Evolutionary conservation across 1,284 basidiomycete species (phyloP).

Genomic region (Malassezia dermatis): DNA sequence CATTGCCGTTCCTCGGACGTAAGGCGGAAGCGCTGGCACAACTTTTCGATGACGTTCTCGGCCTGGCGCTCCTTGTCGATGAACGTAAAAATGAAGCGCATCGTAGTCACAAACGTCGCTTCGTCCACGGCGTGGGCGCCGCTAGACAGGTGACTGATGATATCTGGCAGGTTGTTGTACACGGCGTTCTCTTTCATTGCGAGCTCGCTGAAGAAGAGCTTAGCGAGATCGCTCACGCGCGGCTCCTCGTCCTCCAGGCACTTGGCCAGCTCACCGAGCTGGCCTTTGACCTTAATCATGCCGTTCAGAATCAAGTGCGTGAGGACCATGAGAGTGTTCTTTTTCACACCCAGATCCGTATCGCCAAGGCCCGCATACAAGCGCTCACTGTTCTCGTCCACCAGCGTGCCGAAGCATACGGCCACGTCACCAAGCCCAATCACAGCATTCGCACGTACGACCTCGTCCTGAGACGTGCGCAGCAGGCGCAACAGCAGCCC

Average conservation of each 20-base stretch:
- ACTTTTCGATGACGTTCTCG: slow-evolving; percentile 47
- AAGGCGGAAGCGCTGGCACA: slow-evolving; percentile 60
- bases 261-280: slow-evolving; percentile 98
- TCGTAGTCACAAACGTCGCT: slow-evolving; percentile 77
- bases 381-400: slow-evolving; percentile 92
- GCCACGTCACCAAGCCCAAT: slow-evolving; percentile 95
- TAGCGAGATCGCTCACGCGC: slow-evolving; percentile 81
- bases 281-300: slow-evolving; percentile 99
- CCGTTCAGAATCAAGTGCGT: slow-evolving; percentile 95
- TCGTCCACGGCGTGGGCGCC: slow-evolving; percentile 91
- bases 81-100: slow-evolving; percentile 90
- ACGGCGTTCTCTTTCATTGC: slow-evolving; percentile 96
- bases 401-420: slow-evolving; percentile 86
- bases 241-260: slow-evolving; percentile 87
- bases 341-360: slow-evolving; percentile 78
- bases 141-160: slow-evolving; percentile 63
- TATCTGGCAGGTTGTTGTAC: slow-evolving; percentile 82
- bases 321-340: slow-evolving; percentile 97
- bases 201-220: slow-evolving; percentile 90
- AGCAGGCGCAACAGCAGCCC: slow-evolving; percentile 83
- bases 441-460: slow-evolving; percentile 86
- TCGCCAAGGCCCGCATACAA: slow-evolving; percentile 89
- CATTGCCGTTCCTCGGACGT: slow-evolving; percentile 84
- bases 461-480: slow-evolving; percentile 75
- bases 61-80: slow-evolving; percentile 67